Conservation (phyloP, 140 eudicot species). For the Flaveria floridana region DNA sequence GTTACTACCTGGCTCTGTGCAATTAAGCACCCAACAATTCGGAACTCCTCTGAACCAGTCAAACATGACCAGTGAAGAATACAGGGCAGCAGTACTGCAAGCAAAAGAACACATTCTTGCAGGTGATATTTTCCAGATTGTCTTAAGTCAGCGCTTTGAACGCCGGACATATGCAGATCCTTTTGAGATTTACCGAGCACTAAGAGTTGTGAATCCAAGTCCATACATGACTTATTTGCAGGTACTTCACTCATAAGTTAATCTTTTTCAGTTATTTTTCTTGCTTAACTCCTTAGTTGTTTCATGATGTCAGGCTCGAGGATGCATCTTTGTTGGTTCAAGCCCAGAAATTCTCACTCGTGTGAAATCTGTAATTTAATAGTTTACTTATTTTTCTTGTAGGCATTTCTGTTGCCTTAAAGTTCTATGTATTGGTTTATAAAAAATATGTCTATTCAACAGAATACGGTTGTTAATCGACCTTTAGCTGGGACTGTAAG, state of each 20-base stretch:
- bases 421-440: neutral
- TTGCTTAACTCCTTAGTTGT: neutral
- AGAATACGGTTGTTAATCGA: constrained; percentile 59
- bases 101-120: constrained; percentile 90
- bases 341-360: constrained; percentile 89
- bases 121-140: constrained; percentile 87
- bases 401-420: neutral
- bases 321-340: constrained; percentile 80
- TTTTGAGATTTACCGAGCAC: constrained; percentile 83
- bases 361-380: constrained; percentile 53
- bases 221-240: constrained; percentile 92
- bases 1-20: constrained; percentile 64
- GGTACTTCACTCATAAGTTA: constrained; percentile 34
- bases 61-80: constrained; percentile 64
- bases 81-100: constrained; percentile 58
- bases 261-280: neutral
- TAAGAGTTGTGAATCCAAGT: constrained; percentile 89
- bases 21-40: constrained; percentile 45
- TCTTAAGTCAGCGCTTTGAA: constrained; percentile 90
- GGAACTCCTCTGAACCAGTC: constrained; percentile 48
- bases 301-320: constrained; percentile 65
- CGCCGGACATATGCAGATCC: constrained; percentile 90
- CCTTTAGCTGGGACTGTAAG: constrained; percentile 78
- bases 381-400: neutral
- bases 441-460: constrained; percentile 19